Evolutionary conservation across 805 yeast genomes (phyloP).

Genomic region (Candida mattraensis): DNA sequence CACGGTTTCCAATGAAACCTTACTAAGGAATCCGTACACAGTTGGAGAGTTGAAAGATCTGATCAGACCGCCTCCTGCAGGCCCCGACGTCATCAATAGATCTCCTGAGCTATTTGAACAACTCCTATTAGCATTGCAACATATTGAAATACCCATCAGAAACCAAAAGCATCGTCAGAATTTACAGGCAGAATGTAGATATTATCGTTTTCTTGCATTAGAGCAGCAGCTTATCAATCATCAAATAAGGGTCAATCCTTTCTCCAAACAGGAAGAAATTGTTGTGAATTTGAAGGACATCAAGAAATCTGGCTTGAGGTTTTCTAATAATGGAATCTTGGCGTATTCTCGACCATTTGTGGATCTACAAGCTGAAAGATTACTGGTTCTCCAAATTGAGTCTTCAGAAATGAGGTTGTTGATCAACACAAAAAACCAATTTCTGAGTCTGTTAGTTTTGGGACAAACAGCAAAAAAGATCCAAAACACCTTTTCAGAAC

Average conservation of each 20-base stretch:
- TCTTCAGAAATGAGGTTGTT: constrained; percentile 32
- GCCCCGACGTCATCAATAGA: constrained; percentile 53
- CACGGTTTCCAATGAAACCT: constrained; percentile 55
- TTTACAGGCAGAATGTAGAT: constrained; percentile 68
- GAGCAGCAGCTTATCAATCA: constrained; percentile 69
- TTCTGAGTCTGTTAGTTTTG: constrained; percentile 20
- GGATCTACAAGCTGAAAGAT: constrained; percentile 38
- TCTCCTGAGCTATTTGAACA: constrained; percentile 55
- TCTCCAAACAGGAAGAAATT: constrained; percentile 54
- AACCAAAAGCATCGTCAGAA: constrained; percentile 56
- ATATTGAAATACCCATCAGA: constrained; percentile 47
- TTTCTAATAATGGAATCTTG: constrained; percentile 20
- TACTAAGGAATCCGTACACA: constrained; percentile 46
- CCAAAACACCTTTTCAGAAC: constrained; percentile 16
- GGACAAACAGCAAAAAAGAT: constrained; percentile 30
- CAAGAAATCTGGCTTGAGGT: constrained; percentile 36
- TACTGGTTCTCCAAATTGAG: constrained; percentile 43
- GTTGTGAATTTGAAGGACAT: constrained; percentile 49
- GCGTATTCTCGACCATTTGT: constrained; percentile 48
- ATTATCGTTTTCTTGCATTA: constrained; percentile 71
- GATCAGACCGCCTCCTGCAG: constrained; percentile 77
- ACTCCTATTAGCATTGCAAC: constrained; percentile 55
- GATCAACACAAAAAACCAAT: constrained; percentile 33
- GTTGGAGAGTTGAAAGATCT: constrained; percentile 42
- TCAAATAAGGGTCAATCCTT: constrained; percentile 51